Evolutionary conservation across 768 basidiomycete species (phyloP), one percentile per base, ranked within the genome.

Genomic region (Scleroderma bovista): DNA sequence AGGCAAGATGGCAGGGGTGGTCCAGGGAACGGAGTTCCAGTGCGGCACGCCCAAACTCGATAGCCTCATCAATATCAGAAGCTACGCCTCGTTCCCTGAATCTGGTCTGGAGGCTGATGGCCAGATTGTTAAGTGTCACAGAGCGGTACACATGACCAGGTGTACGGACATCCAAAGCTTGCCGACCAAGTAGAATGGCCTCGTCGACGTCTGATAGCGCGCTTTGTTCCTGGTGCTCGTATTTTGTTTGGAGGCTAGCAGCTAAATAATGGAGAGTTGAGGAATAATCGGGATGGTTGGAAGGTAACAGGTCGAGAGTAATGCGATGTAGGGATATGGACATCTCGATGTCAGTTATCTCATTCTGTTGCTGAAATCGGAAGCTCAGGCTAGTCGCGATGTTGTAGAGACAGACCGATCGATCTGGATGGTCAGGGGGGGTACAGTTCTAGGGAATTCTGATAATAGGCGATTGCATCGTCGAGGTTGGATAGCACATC

Each of bases 61-160:
- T 42, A 8, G 55, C 52, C 26, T 53, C 42, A 20, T 53, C 54
- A 10, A 57, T 43, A 42, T 59, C 60, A 16, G 33, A n/a, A 2
- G 26, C n/a, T 11, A 24, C 23, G 23, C 52, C 44, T 20, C 23
- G 29, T 34, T 52, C 47, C 12, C 42, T 24, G 49, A 60, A 61
- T 17, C 50, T 51, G 17, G 20, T 7, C 3, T 17, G 15, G 17
- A 60, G 51, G 15, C 46, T 36, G 19, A 17, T 26, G 16, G 52
- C 62, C 6, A 58, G 50, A 36, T 49, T 58, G 32, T 52, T 52
- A 16, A 61, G 40, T 12, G 40, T 20, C 11, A 2, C 13, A 17
- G 40, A 41, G 12, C 40, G 40, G n/a, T 12, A 9, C 8, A 34
- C 4, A 45, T 45, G 44, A 29, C n/a, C 16, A 3, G 44, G 44